These are phyloP conservation scores for Kurtzmaniella quercitrusa DNA, from an alignment of 1,139 yeast genomes.

Conservation along the genomic window DNA sequence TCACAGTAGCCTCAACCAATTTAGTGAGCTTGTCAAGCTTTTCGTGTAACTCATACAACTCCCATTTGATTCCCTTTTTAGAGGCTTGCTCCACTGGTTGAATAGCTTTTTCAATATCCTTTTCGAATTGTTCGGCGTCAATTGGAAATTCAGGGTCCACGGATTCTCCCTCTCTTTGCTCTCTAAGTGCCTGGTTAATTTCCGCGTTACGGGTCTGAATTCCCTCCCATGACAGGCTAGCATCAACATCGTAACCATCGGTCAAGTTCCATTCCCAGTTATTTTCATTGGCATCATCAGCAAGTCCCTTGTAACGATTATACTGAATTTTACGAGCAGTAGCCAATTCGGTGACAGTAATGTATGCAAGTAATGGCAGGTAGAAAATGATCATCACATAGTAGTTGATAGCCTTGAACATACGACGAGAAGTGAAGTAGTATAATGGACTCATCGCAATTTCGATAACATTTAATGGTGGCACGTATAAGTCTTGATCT, in stretches of 20 bases:
- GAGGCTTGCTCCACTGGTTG: conserved; percentile 60
- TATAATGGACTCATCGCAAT: conserved; percentile 36
- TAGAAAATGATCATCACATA: conserved; percentile 62
- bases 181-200: conserved; percentile 35
- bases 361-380: conserved; percentile 59
- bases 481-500: conserved; percentile 79
- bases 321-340: conserved; percentile 68
- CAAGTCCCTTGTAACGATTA: conserved; percentile 59
- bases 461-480: conserved; percentile 80
- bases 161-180: conserved; percentile 61
- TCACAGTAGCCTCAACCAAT: conserved; percentile 38
- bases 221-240: conserved; percentile 35
- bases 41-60: conserved; percentile 50
- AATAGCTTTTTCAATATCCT: conserved; percentile 41
- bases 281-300: conserved; percentile 78
- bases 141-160: conserved; percentile 68
- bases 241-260: conserved; percentile 60
- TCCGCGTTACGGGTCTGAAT: conserved; percentile 38
- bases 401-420: conserved; percentile 39
- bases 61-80: conserved; percentile 62
- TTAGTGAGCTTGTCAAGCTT: conserved; percentile 44
- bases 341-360: conserved; percentile 60
- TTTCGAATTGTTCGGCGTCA: conserved; percentile 45
- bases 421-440: conserved; percentile 23
- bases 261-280: conserved; percentile 81